Conservation (phyloP, 176 grass and related monocot species). For the Aegilops longissima region DNA sequence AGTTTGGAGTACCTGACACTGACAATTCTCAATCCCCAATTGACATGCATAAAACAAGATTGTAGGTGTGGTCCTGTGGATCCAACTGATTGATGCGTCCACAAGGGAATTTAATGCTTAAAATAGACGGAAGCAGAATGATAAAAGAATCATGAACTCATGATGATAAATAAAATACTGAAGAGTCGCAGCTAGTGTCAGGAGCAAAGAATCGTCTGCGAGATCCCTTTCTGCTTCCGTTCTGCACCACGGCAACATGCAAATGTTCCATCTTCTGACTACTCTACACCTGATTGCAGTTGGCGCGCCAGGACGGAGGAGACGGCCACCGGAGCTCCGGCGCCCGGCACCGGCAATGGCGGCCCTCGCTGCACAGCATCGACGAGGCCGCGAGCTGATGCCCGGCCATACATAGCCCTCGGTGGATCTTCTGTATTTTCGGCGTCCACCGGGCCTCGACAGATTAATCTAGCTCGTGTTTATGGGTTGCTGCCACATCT, state of each 20-base stretch:
- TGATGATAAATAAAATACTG: background rate
- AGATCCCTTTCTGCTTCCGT: background rate
- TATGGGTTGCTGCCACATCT: background rate
- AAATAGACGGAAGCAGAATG: conserved; percentile 4
- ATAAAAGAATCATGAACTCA: background rate
- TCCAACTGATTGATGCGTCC: conserved; percentile 15
- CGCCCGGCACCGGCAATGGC: conserved; percentile 62
- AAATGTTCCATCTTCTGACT: conserved; percentile 42
- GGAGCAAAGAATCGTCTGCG: conserved; percentile 32
- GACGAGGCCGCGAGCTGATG: conserved; percentile 59
- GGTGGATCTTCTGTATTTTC: conserved; percentile 51
- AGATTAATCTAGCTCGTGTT: conserved; percentile 1
- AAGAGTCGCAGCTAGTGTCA: conserved; percentile 28
- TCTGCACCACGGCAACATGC: conserved; percentile 24
- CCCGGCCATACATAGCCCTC: background rate
- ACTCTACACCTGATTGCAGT: conserved; percentile 47
- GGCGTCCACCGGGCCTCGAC: conserved; percentile 19
- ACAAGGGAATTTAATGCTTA: conserved; percentile 9
- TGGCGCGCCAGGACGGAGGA: conserved; percentile 47
- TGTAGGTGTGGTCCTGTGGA: background rate
- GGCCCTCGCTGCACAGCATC: conserved; percentile 82
- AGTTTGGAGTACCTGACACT: background rate
- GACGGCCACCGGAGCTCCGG: conserved; percentile 43
- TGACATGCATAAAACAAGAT: background rate
- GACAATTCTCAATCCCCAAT: background rate